Conservation (phyloP, 257 asterid species). For the Anisodus acutangulus region DNA sequence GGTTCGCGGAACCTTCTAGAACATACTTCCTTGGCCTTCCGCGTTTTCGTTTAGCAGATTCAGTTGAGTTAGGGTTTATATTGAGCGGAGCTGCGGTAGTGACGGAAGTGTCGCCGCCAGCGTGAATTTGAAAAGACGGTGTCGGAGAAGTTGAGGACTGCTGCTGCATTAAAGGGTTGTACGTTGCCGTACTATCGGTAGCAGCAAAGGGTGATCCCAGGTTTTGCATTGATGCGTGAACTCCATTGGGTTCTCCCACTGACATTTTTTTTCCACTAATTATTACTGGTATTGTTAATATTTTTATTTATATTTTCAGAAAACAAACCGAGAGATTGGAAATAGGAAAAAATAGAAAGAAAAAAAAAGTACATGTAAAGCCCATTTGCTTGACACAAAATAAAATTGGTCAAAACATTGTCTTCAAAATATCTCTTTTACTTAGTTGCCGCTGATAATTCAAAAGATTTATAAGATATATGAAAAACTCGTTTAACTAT, state of each 20-base stretch:
- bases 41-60: slow-evolving; percentile 25
- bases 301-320: neutral
- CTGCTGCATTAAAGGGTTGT: slow-evolving; percentile 21
- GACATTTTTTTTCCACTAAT: neutral
- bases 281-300: neutral
- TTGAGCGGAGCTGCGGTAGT: neutral
- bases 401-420: neutral
- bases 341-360: neutral
- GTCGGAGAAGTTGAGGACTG: neutral
- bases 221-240: slow-evolving; percentile 24
- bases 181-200: neutral
- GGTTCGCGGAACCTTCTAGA: neutral
- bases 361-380: no score
- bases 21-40: slow-evolving; percentile 35
- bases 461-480: no score
- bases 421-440: neutral
- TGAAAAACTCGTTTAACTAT: no score
- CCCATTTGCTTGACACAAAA: neutral
- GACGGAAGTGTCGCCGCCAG: neutral
- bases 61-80: neutral
- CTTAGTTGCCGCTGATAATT: no score
- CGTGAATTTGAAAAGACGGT: neutral
- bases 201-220: slow-evolving; percentile 25
- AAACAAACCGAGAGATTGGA: neutral
- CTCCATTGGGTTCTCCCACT: slow-evolving; percentile 31